Base-by-base conservation (phyloP, 805 yeast genomes). In the Yarrowia divulgata region DNA sequence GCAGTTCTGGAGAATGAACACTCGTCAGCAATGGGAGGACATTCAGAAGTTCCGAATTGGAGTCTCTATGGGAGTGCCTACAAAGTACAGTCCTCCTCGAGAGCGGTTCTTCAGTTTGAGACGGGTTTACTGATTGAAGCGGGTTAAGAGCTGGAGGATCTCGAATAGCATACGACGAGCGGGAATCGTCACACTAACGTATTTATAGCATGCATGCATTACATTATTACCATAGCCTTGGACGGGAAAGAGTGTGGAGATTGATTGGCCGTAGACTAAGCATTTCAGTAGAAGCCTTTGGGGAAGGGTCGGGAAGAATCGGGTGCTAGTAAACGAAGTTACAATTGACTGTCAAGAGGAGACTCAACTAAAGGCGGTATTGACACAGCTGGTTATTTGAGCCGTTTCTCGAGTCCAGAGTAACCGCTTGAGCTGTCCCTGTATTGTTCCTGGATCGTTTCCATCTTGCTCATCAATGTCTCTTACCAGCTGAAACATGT, bases 1-100 rank as follows among this genome's bases (percentile, higher is more conserved):
- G 68, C 68, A 63, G 57, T 63, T 63, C 37, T 63, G 68, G 68
- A 19, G 57, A 37, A 46, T 63, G 55, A 35, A 63, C 57, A 4
- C 45, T 16, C 14, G 57, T 2, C 48, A 37, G 46, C 68, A 63
- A n/a, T 63, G 55, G 57, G 57, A 63, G 37, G 68, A 35, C 8
- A 63, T 63, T n/a, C 57, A 48, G n/a, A 16, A 35, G 45, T 48
- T 23, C 12, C 57, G 57, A 23, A 49, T 63, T 18, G 68, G 68
- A 12, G 35, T 29, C 3, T 19, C 57, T 23, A 48, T 29, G 19
- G 68, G 39, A 6, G 57, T 49, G 4, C n/a, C 18, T 12, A n/a
- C 23, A 23, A 63, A 63, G 68, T 63, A 63, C 46, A 23, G 32
- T 14, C 68, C 68, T 32, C 68, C 68, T 3, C n/a, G 7, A 8